A percentile compares a stretch with the other conserved stretches of the same genome.
Conservation (phyloP, 768 basidiomycete genomes). For the Macrolepiota albuminosa region DNA sequence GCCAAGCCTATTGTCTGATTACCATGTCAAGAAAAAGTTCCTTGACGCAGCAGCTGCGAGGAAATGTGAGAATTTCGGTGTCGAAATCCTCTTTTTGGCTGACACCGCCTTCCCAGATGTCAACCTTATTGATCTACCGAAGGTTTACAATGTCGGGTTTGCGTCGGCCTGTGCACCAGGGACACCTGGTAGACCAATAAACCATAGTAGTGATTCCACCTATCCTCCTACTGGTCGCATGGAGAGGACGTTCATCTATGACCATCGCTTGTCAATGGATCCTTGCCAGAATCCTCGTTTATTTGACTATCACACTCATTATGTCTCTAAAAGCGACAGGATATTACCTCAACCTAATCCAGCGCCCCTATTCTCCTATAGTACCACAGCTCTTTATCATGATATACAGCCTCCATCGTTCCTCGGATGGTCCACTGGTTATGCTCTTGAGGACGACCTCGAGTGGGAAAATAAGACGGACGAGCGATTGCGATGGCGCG, state of each 20-base stretch:
- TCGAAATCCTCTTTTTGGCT: neutral
- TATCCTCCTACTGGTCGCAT: constrained; percentile 16
- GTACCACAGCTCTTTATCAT: constrained; percentile 26
- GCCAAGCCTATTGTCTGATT: constrained; percentile 30
- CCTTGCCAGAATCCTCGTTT: constrained; percentile 35
- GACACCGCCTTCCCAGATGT: constrained; percentile 14
- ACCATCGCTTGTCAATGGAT: constrained; percentile 39
- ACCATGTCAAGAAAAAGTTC: constrained; percentile 23
- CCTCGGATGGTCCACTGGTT: constrained; percentile 33
- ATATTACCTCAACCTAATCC: constrained; percentile 31
- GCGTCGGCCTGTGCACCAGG: constrained; percentile 26
- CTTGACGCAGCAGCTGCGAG: constrained; percentile 27
- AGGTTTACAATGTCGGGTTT: constrained; percentile 17
- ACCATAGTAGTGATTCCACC: constrained; percentile 17
- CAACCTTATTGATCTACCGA: constrained; percentile 14
- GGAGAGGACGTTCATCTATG: constrained; percentile 36
- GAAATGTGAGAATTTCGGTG: constrained; percentile 19
- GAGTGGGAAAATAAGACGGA: constrained; percentile 59
- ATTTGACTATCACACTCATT: constrained; percentile 39
- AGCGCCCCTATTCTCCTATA: constrained; percentile 41
- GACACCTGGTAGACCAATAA: constrained; percentile 22
- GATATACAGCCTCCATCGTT: constrained; percentile 39
- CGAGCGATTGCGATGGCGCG: constrained; percentile 61
- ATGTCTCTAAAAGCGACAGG: constrained; percentile 33
- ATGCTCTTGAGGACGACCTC: constrained; percentile 39